Conservation (phyloP, 352 stramenopile species). For the Phytophthora agathidicida region DNA sequence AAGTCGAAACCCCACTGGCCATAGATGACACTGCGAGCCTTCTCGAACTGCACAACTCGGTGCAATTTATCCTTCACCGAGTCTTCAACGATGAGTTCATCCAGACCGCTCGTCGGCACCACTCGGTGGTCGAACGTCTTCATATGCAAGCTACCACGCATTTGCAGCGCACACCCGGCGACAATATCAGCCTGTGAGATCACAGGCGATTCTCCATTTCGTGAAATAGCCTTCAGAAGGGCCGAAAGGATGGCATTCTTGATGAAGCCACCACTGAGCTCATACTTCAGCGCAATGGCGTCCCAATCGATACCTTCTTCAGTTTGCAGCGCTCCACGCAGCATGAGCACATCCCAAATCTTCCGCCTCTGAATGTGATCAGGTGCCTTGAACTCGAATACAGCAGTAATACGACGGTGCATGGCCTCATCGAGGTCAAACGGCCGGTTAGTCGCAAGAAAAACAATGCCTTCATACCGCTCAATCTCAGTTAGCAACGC, state of each 20-base stretch:
- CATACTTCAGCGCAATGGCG: constrained; percentile 85
- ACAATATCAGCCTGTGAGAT: constrained; percentile 84
- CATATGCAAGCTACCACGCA: constrained; percentile 89
- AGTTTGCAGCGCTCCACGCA: constrained; percentile 53
- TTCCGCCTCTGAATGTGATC: constrained; percentile 82
- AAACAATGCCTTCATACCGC: constrained; percentile 89
- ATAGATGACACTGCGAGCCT: constrained; percentile 86
- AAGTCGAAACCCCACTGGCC: constrained; percentile 89
- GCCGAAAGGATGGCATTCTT: constrained; percentile 91
- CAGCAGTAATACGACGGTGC: constrained; percentile 89
- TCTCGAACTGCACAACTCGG: constrained; percentile 83
- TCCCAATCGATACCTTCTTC: constrained; percentile 83
- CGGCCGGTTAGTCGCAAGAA: constrained; percentile 88
- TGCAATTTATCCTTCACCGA: constrained; percentile 70
- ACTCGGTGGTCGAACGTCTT: constrained; percentile 90
- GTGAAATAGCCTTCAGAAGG: constrained; percentile 78
- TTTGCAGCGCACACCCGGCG: constrained; percentile 81
- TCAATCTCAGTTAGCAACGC: constrained; percentile 90
- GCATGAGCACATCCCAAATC: constrained; percentile 85
- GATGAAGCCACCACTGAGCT: constrained; percentile 91
- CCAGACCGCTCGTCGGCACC: constrained; percentile 74
- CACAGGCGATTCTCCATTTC: constrained; percentile 57
- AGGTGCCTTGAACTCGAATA: constrained; percentile 89
- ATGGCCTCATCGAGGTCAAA: constrained; percentile 91
- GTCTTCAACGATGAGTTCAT: constrained; percentile 75